Evolutionary conservation across 176 grass and related monocot genomes (phyloP).

Genomic region (Alopecurus myosuroides): DNA sequence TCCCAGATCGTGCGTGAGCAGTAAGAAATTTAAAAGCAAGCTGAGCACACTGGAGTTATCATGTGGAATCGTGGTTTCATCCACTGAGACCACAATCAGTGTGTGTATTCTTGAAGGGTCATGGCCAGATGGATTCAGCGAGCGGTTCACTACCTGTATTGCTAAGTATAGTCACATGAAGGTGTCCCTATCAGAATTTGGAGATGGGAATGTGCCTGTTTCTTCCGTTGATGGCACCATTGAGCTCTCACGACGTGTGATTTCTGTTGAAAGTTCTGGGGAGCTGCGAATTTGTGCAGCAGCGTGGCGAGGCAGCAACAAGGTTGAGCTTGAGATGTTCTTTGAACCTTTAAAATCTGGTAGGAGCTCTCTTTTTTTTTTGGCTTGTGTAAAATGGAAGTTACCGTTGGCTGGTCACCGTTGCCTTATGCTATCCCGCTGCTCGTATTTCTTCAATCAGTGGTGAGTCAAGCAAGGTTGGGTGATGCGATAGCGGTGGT

Average conservation of each 20-base stretch:
- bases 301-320: not conserved
- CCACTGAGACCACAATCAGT: not conserved
- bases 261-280: not conserved
- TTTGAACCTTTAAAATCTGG: not conserved
- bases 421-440: not conserved
- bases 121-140: not conserved
- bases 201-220: not conserved
- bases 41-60: not conserved
- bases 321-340: not conserved
- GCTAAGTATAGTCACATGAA: not conserved
- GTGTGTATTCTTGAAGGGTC: not conserved
- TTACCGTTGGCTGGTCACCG: not conserved
- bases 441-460: not conserved
- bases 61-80: not conserved
- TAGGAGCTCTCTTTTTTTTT: not conserved
- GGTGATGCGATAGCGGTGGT: not conserved
- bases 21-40: not conserved
- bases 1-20: not conserved
- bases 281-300: not conserved
- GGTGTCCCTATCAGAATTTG: not conserved
- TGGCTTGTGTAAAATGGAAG: slow-evolving; percentile 1
- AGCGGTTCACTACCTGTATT: not conserved
- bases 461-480: not conserved
- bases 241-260: not conserved
- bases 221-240: not conserved